Evolutionary conservation across 441 rosid species (phyloP).

Genomic region (Adansonia grandidieri): DNA sequence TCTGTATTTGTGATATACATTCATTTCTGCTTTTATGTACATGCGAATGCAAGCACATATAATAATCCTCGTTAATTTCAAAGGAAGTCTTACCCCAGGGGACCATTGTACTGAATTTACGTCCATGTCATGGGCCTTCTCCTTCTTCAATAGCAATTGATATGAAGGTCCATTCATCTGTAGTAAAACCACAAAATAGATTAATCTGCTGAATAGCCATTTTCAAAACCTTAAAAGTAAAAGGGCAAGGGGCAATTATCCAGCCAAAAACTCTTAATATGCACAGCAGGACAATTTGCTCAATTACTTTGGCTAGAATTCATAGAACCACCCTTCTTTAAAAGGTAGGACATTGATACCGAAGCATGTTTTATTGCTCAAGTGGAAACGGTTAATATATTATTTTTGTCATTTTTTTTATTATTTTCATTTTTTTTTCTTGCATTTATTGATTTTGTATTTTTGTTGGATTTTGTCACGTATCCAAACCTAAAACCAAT

Average conservation of each 20-base stretch:
- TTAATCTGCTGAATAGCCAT: background rate
- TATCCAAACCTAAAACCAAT: too few relatives aligned
- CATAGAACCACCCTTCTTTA: background rate
- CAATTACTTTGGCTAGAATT: constrained; percentile 14
- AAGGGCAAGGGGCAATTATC: background rate
- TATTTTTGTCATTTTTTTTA: too few relatives aligned
- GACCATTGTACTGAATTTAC: constrained; percentile 85
- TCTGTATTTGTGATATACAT: constrained; percentile 10
- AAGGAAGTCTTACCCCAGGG: constrained; percentile 62
- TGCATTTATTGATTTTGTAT: too few relatives aligned
- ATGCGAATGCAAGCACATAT: background rate
- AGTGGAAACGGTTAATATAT: background rate
- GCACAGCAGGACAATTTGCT: constrained; percentile 1
- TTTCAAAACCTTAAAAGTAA: background rate
- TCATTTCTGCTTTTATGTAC: background rate
- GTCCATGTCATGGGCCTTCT: constrained; percentile 94
- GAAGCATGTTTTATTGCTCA: background rate
- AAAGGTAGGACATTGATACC: background rate
- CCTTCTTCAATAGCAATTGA: constrained; percentile 64
- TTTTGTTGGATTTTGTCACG: too few relatives aligned
- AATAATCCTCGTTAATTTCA: constrained; percentile 4
- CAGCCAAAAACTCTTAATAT: constrained; percentile 6
- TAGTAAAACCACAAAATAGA: constrained; percentile 23
- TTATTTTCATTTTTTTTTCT: too few relatives aligned
- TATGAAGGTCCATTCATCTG: constrained; percentile 79